Percentiles rank a stretch among this genome's conserved stretches.
phyloP scores from a whole-genome alignment of 1,139 yeast species.

The Kodamaea ohmeri region DNA sequence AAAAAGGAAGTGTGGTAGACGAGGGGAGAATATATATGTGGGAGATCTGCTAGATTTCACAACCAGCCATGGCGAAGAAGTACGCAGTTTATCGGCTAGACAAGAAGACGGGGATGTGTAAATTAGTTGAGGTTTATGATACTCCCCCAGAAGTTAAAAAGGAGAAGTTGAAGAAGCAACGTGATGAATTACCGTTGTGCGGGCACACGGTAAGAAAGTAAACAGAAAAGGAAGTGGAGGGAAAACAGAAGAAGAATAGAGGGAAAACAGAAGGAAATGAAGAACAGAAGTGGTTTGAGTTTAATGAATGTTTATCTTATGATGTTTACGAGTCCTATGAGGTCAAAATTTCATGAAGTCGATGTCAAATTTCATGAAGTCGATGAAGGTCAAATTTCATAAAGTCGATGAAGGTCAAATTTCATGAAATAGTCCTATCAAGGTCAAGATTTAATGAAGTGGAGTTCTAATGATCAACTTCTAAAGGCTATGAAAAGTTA shows the following conservation, averaged over 20 bases:
- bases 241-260: neutral
- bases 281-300: no score
- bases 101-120: slow-evolving; percentile 9
- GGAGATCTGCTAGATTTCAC: neutral
- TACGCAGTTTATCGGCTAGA: slow-evolving; percentile 12
- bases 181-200: slow-evolving; percentile 9
- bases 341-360: no score
- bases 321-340: no score
- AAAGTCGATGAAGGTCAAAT: no score
- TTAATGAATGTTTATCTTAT: no score
- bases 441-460: no score
- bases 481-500: no score
- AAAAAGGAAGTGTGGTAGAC: slow-evolving; percentile 1
- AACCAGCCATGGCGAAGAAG: slow-evolving; percentile 8
- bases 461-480: no score
- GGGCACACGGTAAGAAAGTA: neutral
- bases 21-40: slow-evolving; percentile 5
- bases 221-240: neutral
- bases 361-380: no score
- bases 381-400: no score
- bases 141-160: slow-evolving; percentile 4
- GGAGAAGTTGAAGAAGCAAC: slow-evolving; percentile 5
- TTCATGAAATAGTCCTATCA: no score
- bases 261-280: neutral
- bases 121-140: slow-evolving; percentile 9